Conservation (phyloP, 148 eudicot genomes). For the Vaccinium vitisidaea region DNA sequence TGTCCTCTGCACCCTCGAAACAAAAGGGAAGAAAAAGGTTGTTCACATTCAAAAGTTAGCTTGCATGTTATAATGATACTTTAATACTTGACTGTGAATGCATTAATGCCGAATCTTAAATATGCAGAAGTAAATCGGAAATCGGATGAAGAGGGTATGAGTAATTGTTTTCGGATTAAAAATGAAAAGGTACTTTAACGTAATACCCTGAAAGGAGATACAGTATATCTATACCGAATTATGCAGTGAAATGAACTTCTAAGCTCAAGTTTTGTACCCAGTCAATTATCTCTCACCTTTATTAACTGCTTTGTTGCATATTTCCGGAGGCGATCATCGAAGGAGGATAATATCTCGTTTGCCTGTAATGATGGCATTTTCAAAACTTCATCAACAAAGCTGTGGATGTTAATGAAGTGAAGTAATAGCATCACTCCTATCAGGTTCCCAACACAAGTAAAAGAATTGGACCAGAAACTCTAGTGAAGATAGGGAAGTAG, state of each 20-base stretch:
- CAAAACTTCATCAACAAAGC: slow-evolving; percentile 10
- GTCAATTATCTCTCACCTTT: slow-evolving; percentile 53
- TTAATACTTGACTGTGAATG: not conserved
- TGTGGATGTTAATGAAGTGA: not conserved
- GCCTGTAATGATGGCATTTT: slow-evolving; percentile 50
- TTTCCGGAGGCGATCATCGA: slow-evolving; percentile 85
- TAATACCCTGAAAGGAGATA: not conserved
- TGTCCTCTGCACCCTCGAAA: not conserved
- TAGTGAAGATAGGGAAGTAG: not conserved
- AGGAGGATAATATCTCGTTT: slow-evolving; percentile 90
- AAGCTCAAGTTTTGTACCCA: slow-evolving; percentile 1
- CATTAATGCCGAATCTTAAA: not conserved
- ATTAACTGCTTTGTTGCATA: slow-evolving; percentile 80
- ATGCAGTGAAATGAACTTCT: slow-evolving; percentile 12
- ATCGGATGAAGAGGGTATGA: not conserved
- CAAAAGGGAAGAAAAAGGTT: not conserved
- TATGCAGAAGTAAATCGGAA: not conserved
- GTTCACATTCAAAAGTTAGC: not conserved
- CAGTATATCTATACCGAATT: not conserved
- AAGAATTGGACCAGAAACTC: not conserved
- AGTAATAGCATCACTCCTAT: not conserved
- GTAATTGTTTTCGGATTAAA: not conserved
- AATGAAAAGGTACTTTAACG: not conserved
- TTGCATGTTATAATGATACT: not conserved
- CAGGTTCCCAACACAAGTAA: not conserved